These are phyloP conservation scores for Salix dunnii DNA, from an alignment of 345 rosid genomes.

Conservation along the genomic window DNA sequence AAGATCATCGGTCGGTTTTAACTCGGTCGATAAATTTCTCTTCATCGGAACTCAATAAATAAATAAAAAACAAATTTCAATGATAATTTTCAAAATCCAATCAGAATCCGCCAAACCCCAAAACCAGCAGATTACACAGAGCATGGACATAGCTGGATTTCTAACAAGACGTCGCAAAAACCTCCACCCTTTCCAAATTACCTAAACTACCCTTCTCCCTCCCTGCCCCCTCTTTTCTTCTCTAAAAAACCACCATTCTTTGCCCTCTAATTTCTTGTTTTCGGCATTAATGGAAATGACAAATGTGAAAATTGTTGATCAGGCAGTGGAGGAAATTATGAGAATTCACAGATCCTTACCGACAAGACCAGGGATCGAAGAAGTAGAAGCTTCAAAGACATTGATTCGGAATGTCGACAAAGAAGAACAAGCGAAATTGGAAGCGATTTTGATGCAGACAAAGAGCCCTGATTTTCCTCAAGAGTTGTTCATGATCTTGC, in stretches of 20 bases:
- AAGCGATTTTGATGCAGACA: slow-evolving; percentile 50
- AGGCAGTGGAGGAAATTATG: slow-evolving; percentile 80
- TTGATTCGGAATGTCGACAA: slow-evolving; percentile 67
- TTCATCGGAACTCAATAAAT: neutral
- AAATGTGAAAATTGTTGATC: slow-evolving; percentile 42
- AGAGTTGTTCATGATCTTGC: slow-evolving; percentile 63
- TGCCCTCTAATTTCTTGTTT: neutral
- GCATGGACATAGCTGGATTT: slow-evolving; percentile 28
- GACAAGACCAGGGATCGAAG: slow-evolving; percentile 66
- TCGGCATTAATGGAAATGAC: slow-evolving; percentile 33
- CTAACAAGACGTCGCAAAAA: slow-evolving; percentile 1
- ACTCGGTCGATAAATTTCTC: neutral
- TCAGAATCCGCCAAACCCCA: slow-evolving; percentile 12
- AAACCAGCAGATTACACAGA: neutral
- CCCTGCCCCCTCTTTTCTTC: neutral
- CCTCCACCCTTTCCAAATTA: neutral
- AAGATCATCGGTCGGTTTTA: neutral
- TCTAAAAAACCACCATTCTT: neutral
- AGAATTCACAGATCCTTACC: slow-evolving; percentile 80
- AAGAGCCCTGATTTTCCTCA: slow-evolving; percentile 54
- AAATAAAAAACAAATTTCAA: neutral
- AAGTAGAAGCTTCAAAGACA: slow-evolving; percentile 64
- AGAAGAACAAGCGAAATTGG: slow-evolving; percentile 63
- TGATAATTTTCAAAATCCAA: neutral
- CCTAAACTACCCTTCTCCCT: neutral